Conservation (phyloP, 2,329 filamentous ascomycete species). For the Didymella pinodella region DNA sequence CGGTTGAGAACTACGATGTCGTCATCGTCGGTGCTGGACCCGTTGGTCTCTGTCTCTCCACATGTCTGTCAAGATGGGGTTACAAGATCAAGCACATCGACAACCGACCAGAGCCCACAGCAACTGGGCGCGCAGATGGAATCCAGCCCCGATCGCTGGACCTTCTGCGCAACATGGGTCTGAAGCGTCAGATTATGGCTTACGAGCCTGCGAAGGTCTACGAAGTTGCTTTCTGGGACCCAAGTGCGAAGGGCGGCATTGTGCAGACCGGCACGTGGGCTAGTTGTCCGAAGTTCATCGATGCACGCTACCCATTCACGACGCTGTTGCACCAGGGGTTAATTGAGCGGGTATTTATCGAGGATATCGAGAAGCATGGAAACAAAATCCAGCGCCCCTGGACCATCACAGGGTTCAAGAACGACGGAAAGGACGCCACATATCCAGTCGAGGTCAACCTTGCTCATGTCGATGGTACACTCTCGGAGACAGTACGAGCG, state of each 20-base stretch:
- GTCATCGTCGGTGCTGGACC: conserved; percentile 91
- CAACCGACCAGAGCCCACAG: conserved; percentile 83
- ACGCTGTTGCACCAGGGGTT: conserved; percentile 69
- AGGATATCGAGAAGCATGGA: conserved; percentile 67
- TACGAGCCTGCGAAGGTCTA: conserved; percentile 86
- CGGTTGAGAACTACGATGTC: conserved; percentile 65
- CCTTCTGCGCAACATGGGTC: conserved; percentile 84
- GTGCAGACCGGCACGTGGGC: conserved; percentile 75
- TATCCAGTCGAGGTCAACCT: conserved; percentile 85
- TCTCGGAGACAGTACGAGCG: conserved; percentile 69
- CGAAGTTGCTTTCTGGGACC: conserved; percentile 73
- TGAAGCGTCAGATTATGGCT: conserved; percentile 88
- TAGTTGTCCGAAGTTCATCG: conserved; percentile 83
- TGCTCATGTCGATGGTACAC: conserved; percentile 76
- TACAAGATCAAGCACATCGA: conserved; percentile 97
- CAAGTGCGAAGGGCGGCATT: conserved; percentile 62
- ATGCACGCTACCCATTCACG: conserved; percentile 70
- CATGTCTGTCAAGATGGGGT: conserved; percentile 88
- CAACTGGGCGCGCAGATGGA: conserved; percentile 86
- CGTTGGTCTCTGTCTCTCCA: conserved; percentile 85
- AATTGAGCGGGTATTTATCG: conserved; percentile 69
- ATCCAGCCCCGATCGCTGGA: conserved; percentile 91
- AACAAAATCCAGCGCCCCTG: conserved; percentile 66
- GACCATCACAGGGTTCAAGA: conserved; percentile 68
- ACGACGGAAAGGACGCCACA: conserved; percentile 66